Conservation (phyloP, 345 rosid species). For the Dimocarpus longan region DNA sequence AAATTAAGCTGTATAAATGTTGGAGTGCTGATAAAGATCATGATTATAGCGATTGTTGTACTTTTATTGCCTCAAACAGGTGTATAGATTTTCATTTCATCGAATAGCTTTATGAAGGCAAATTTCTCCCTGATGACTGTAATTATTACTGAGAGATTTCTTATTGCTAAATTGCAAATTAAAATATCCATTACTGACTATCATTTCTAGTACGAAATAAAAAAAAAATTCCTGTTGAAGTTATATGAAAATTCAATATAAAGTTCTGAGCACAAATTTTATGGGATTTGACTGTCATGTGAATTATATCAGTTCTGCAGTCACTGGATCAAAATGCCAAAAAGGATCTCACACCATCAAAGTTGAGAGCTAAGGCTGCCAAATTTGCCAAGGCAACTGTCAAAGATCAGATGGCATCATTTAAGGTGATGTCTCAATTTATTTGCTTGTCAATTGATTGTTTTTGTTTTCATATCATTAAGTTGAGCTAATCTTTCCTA, state of each 20-base stretch:
- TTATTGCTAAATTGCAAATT: not conserved
- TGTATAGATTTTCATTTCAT: too few species aligned
- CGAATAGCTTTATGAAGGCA: too few species aligned
- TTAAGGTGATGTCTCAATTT: constrained; percentile 59
- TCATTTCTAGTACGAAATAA: not conserved
- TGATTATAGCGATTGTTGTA: too few species aligned
- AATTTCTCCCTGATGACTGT: too few species aligned
- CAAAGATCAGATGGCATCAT: constrained; percentile 90
- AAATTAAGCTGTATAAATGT: not conserved
- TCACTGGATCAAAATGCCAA: constrained; percentile 82
- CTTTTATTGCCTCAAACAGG: too few species aligned
- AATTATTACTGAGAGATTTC: too few species aligned
- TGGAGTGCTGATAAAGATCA: not conserved
- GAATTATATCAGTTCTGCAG: constrained; percentile 78
- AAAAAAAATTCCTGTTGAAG: not conserved
- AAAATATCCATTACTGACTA: not conserved
- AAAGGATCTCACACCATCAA: constrained; percentile 80
- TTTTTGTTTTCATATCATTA: not conserved
- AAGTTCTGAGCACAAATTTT: constrained; percentile 14
- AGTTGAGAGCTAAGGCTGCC: constrained; percentile 91
- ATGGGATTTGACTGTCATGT: constrained; percentile 38
- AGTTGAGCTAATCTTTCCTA: not conserved
- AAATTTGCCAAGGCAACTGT: constrained; percentile 93
- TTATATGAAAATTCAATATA: not conserved
- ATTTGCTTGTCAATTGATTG: not conserved